Evolutionary conservation across 345 rosid genomes (phyloP).

Genomic region (Lepidium didymum): DNA sequence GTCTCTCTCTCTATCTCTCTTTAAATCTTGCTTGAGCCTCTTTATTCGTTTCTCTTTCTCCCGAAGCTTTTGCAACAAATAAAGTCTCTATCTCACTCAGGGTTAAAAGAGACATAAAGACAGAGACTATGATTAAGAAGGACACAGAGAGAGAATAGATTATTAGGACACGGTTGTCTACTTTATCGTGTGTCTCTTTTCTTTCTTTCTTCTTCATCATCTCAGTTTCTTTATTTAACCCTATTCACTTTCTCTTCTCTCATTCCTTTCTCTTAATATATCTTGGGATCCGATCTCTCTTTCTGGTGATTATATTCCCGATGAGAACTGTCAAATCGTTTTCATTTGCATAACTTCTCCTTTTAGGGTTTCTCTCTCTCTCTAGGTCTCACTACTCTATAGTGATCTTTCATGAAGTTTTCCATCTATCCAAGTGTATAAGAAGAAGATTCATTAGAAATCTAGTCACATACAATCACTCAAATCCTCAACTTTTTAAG

Average conservation of each 20-base stretch:
- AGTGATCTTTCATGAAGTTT: slow-evolving; percentile 5
- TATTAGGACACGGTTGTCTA: slow-evolving; percentile 53
- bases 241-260: slow-evolving; percentile 27
- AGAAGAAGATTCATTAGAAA: background rate
- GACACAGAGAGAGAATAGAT: slow-evolving; percentile 27
- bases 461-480: background rate
- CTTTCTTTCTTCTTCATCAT: slow-evolving; percentile 5
- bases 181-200: slow-evolving; percentile 24
- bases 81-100: slow-evolving; percentile 40
- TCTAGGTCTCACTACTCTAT: slow-evolving; percentile 3
- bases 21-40: slow-evolving; percentile 32
- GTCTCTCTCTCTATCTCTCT: slow-evolving; percentile 27
- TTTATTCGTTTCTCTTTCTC: slow-evolving; percentile 35
- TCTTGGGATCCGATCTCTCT: slow-evolving; percentile 36
- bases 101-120: slow-evolving; percentile 22
- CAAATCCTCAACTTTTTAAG: background rate
- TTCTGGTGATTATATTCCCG: slow-evolving; percentile 43
- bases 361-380: slow-evolving; percentile 22
- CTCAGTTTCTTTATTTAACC: slow-evolving; percentile 44
- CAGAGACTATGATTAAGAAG: slow-evolving; percentile 21
- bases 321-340: slow-evolving; percentile 36
- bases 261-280: slow-evolving; percentile 7
- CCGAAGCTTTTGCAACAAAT: slow-evolving; percentile 70
- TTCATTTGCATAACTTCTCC: slow-evolving; percentile 7
- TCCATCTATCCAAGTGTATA: background rate